Percentiles rank a stretch among this genome's conserved stretches.
phyloP scores from a whole-genome alignment of 179 eudicot genomes.

The Corrigiola litoralis region DNA sequence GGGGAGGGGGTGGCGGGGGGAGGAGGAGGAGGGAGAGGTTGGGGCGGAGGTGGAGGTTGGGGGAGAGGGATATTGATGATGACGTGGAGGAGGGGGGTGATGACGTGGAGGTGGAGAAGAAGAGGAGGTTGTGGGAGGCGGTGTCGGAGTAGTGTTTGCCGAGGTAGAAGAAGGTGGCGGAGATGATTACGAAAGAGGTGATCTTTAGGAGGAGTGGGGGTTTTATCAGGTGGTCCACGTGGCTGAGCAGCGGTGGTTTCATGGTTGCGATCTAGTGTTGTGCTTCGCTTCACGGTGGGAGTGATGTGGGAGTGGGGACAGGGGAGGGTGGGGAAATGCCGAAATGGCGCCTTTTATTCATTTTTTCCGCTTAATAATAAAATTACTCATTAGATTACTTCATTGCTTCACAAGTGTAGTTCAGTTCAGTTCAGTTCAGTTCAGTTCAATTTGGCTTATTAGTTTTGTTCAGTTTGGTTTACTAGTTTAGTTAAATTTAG shows the following conservation, averaged over 20 bases:
- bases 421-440: too few species aligned
- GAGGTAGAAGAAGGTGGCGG: constrained; percentile 64
- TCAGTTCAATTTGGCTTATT: too few species aligned
- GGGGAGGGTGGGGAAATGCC: too few species aligned
- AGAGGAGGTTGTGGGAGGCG: constrained; percentile 31
- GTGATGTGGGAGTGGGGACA: neutral
- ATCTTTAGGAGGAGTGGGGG: constrained; percentile 40
- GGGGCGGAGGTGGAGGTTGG: constrained; percentile 50
- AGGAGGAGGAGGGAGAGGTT: constrained; percentile 32
- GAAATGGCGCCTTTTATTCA: too few species aligned
- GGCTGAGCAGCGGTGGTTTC: constrained; percentile 37
- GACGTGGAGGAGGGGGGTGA: constrained; percentile 20
- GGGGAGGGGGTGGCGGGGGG: constrained; percentile 22
- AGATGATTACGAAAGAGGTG: constrained; percentile 40
- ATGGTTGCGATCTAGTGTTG: constrained; percentile 18
- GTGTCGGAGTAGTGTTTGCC: constrained; percentile 64
- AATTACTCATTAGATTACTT: too few species aligned
- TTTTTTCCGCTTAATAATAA: too few species aligned
- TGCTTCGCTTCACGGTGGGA: neutral
- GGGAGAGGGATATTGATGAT: constrained; percentile 51
- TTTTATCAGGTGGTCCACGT: constrained; percentile 37
- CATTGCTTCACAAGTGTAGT: too few species aligned
- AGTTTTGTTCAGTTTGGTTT: too few species aligned
- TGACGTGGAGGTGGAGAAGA: constrained; percentile 36
- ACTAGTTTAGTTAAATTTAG: too few species aligned